These are phyloP conservation scores for Dryas integrifolia DNA, from an alignment of 331 rosid genomes.

Conservation along the genomic window DNA sequence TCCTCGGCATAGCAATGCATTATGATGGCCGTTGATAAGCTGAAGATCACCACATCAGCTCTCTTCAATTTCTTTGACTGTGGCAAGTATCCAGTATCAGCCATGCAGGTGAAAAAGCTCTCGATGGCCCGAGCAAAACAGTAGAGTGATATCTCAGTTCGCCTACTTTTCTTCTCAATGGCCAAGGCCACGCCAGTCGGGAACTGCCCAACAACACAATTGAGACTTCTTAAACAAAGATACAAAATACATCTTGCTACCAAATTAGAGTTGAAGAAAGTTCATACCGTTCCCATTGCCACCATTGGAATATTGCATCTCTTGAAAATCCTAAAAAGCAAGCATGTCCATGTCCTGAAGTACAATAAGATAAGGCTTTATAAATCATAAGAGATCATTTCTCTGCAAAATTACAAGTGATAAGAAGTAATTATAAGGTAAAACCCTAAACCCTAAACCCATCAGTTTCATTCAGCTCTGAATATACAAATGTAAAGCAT, in stretches of 20 bases:
- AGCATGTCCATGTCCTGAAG: constrained; percentile 94
- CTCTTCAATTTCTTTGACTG: constrained; percentile 67
- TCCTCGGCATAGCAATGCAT: constrained; percentile 95
- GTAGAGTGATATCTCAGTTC: constrained; percentile 77
- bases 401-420: not conserved
- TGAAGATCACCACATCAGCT: constrained; percentile 77
- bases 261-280: constrained; percentile 10
- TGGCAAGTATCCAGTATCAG: constrained; percentile 70
- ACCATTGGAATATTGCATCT: constrained; percentile 83
- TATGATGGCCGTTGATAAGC: constrained; percentile 90
- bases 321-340: constrained; percentile 61
- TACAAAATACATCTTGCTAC: not conserved
- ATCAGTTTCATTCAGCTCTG: too few species aligned
- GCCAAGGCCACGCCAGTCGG: constrained; percentile 71
- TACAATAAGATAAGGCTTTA: constrained; percentile 11
- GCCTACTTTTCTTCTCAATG: constrained; percentile 87
- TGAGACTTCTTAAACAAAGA: constrained; percentile 11
- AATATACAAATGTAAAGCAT: too few species aligned
- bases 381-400: not conserved
- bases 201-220: constrained; percentile 48
- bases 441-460: not conserved
- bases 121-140: constrained; percentile 88
- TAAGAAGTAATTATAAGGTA: not conserved
- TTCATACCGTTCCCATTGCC: constrained; percentile 75
- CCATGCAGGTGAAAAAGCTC: constrained; percentile 84